A percentile compares a stretch with the other conserved stretches of the same genome.
Evolutionary conservation across 345 rosid genomes (phyloP).

Genomic region (Eucalyptus marginata): DNA sequence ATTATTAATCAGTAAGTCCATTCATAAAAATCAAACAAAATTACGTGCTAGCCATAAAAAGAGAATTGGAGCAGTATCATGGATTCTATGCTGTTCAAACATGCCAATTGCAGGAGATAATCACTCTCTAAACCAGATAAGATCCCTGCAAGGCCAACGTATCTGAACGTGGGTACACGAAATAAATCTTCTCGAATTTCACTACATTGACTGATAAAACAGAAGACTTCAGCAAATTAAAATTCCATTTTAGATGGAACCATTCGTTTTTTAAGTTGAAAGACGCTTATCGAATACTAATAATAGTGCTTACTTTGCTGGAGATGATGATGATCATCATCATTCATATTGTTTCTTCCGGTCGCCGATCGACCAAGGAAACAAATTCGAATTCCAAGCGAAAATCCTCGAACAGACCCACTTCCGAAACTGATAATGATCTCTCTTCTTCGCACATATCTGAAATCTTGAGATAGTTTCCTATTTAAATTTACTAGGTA

Average conservation of each 20-base stretch:
- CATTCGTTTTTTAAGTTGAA: not conserved
- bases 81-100: not conserved
- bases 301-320: not conserved
- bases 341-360: not conserved
- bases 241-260: not conserved
- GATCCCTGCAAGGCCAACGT: not conserved
- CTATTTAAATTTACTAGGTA: not conserved
- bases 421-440: not conserved
- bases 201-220: not conserved
- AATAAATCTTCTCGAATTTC: not conserved
- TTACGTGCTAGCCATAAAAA: not conserved
- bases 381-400: not conserved
- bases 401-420: not conserved
- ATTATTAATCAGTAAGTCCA: not conserved
- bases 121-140: not conserved
- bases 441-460: not conserved
- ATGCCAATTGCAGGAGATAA: not conserved
- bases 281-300: not conserved
- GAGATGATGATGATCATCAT: not conserved
- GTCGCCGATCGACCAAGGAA: not conserved
- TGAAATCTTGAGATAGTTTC: not conserved
- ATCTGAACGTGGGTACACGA: not conserved
- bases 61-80: not conserved
- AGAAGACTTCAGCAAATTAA: not conserved
- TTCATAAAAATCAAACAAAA: not conserved